Percentiles rank a stretch among this genome's conserved stretches.
Evolutionary conservation across 768 basidiomycete genomes (phyloP).

Genomic region (Atractiella rhizophila): DNA sequence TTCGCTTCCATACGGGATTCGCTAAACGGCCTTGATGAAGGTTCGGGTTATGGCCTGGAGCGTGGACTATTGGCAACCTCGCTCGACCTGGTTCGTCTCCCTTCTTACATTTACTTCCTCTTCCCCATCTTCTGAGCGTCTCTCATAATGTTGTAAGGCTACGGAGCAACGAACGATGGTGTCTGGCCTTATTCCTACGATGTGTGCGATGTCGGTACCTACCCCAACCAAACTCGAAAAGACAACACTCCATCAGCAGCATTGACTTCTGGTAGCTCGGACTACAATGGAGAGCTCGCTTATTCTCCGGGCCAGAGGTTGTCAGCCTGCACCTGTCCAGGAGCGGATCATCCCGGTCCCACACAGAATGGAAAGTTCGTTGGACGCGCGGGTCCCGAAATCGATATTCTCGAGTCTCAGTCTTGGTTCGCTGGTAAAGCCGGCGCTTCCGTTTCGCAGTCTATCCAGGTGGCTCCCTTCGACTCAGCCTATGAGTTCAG

Average conservation of each 20-base stretch:
- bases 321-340: slow-evolving; percentile 65
- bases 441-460: slow-evolving; percentile 47
- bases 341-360: slow-evolving; percentile 71
- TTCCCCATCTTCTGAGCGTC: no score
- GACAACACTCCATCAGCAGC: slow-evolving; percentile 35
- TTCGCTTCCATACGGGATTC: no score
- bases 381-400: slow-evolving; percentile 63
- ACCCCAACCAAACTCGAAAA: slow-evolving; percentile 44
- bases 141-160: no score
- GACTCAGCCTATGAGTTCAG: slow-evolving; percentile 40
- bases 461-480: slow-evolving; percentile 30
- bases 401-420: slow-evolving; percentile 74
- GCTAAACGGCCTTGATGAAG: background rate
- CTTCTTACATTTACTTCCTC: no score
- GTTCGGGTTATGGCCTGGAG: slow-evolving; percentile 63
- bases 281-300: slow-evolving; percentile 20
- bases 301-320: slow-evolving; percentile 57
- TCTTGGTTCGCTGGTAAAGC: slow-evolving; percentile 30
- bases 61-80: slow-evolving; percentile 67
- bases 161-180: slow-evolving; percentile 71
- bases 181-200: slow-evolving; percentile 49
- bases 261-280: slow-evolving; percentile 20
- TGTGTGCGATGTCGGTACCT: slow-evolving; percentile 61
- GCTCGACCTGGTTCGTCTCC: slow-evolving; percentile 68
- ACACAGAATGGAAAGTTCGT: slow-evolving; percentile 27